These are phyloP conservation scores for Volvox carteri DNA, from an alignment of 163 green algal species.

Conservation along the genomic window DNA sequence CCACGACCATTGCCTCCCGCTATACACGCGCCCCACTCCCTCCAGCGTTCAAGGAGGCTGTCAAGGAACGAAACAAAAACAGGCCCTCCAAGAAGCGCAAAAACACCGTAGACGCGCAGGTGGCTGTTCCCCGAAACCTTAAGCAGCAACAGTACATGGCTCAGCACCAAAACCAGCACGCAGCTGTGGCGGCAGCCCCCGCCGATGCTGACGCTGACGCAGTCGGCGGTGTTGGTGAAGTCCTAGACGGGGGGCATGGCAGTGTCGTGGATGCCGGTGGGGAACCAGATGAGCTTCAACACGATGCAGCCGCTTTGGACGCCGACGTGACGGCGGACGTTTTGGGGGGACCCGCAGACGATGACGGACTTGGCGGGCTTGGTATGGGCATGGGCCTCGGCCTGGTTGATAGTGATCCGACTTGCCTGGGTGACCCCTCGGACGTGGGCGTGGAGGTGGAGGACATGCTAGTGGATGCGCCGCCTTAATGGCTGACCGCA, in stretches of 20 bases:
- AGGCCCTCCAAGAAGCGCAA: constrained; percentile 48
- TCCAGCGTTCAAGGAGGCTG: constrained; percentile 44
- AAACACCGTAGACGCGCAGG: not conserved
- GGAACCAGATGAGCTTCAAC: not conserved
- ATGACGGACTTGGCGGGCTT: not conserved
- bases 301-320: not conserved
- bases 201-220: not conserved
- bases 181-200: not conserved
- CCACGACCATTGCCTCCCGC: no score
- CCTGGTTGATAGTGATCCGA: not conserved
- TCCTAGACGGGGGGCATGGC: constrained; percentile 12
- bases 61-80: constrained; percentile 49
- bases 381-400: constrained; percentile 12
- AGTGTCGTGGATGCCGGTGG: not conserved
- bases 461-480: constrained; percentile 21
- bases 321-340: not conserved
- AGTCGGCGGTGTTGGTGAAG: not conserved
- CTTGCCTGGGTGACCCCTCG: not conserved
- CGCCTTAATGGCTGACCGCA: no score
- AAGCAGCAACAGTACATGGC: not conserved
- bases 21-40: no score
- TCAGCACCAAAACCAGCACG: not conserved
- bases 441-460: constrained; percentile 27
- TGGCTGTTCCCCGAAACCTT: not conserved
- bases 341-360: not conserved